phyloP scores from a whole-genome alignment of 2,329 filamentous ascomycete species.

The Calonectria honghensis region DNA sequence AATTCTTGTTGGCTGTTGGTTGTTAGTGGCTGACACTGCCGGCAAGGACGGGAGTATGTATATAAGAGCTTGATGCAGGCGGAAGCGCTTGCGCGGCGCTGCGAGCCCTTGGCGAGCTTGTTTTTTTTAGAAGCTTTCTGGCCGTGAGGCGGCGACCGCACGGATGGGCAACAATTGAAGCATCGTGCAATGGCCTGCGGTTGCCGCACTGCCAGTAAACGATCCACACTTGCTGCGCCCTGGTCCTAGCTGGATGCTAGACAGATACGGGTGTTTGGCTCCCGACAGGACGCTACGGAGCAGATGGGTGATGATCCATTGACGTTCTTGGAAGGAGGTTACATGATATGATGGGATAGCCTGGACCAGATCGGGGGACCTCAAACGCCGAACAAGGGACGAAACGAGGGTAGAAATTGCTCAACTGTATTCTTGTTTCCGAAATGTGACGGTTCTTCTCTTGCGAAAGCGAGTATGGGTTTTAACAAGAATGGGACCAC shows the following conservation, averaged over 20 bases:
- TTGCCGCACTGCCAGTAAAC: background rate
- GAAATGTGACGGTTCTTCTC: slow-evolving; percentile 8
- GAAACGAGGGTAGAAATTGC: background rate
- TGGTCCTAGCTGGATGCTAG: slow-evolving; percentile 1
- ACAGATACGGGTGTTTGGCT: background rate
- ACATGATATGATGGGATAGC: background rate
- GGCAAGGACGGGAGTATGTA: slow-evolving; percentile 3
- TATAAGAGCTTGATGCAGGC: background rate
- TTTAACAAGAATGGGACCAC: slow-evolving; percentile 5
- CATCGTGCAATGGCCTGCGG: background rate
- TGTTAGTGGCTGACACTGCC: background rate
- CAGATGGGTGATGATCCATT: slow-evolving; percentile 16
- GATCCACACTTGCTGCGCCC: slow-evolving; percentile 18
- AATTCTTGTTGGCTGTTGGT: slow-evolving; percentile 8
- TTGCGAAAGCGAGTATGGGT: background rate
- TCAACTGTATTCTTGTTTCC: background rate
- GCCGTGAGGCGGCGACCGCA: background rate
- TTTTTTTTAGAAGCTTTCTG: slow-evolving; percentile 7
- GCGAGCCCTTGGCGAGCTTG: background rate
- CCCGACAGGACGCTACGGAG: background rate
- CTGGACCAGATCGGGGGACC: slow-evolving; percentile 20
- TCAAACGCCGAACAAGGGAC: slow-evolving; percentile 6
- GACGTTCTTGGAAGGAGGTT: slow-evolving; percentile 6
- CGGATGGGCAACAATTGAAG: slow-evolving; percentile 4
- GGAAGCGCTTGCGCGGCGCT: slow-evolving; percentile 4